Evolutionary conservation across 2,329 filamentous ascomycete species (phyloP), one percentile per base, ranked within the genome.

Genomic region (Verticillium alfalfae): DNA sequence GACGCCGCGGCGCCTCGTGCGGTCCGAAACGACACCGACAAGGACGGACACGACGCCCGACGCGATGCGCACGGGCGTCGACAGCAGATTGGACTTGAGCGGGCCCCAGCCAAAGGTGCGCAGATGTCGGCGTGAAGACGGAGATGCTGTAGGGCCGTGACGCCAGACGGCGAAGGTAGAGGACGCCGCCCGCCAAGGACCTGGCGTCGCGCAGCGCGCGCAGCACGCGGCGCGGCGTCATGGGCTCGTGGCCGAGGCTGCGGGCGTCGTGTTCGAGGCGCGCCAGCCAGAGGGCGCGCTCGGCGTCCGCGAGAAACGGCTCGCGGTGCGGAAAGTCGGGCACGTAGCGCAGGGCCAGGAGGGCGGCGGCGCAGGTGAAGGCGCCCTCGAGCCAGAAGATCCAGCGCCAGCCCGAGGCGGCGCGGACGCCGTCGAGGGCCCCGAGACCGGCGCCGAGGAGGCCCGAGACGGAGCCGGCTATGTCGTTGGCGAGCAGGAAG

Each of bases 131-230:
- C 57, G 71, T 67, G 61, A 74, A 75, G 7, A 74, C 70, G n/a
- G 67, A 66, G 55, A 71, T 65, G 18, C 70, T 68, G 63, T 72
- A 73, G 15, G 15, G 68, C 70, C 1, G 69, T 70, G 10, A 68
- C 66, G 60, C 68, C 68, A 67, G 26, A 70, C 68, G 16, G 66
- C 65, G 13, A 73, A 73, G 61, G 60, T 69, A 72, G 12, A 70
- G 60, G n/a, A 67, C 63, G n/a, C 66, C 67, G 37, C 60, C 77
- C 52, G 84, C 74, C 54, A 88, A 88, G 71, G 58, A 80, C 75
- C 59, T 75, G 76, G 58, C 80, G 39, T 84, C 82, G 15, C 78
- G 69, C 67, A 85, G 80, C 54, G 83, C 79, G 70, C 86, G 83
- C 67, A 88, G 80, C 36, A 85, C 84, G 36, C 62, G 63, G 34